Conservation (phyloP, 2,329 filamentous ascomycete genomes). For the Cyphellophora europaea region DNA sequence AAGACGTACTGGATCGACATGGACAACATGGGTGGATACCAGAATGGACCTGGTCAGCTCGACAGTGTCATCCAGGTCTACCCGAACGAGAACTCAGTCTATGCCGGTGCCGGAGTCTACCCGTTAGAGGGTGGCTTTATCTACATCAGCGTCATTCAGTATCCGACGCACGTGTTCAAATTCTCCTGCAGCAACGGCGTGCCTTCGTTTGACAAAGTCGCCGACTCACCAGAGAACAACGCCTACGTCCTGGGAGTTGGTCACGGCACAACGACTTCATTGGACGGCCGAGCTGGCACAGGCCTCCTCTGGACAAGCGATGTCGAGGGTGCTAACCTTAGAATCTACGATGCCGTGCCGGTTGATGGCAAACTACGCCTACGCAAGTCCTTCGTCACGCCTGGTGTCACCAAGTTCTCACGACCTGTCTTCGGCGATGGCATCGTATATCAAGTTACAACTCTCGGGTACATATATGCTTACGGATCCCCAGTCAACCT, state of each 20-base stretch:
- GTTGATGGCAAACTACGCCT: slow-evolving; percentile 16
- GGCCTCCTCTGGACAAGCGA: slow-evolving; percentile 22
- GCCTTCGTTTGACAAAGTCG: slow-evolving; percentile 25
- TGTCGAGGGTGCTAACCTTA: slow-evolving; percentile 20
- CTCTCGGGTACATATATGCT: slow-evolving; percentile 18
- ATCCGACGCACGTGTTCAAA: slow-evolving; percentile 24
- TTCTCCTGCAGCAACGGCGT: slow-evolving; percentile 23
- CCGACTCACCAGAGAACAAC: slow-evolving; percentile 21
- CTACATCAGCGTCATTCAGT: slow-evolving; percentile 26
- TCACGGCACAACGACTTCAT: slow-evolving; percentile 21
- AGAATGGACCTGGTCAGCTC: slow-evolving; percentile 26
- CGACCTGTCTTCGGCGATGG: slow-evolving; percentile 21
- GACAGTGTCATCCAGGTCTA: slow-evolving; percentile 31
- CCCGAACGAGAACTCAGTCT: slow-evolving; percentile 24
- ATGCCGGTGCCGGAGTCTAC: slow-evolving; percentile 31
- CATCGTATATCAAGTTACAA: slow-evolving; percentile 18
- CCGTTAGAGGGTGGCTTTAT: slow-evolving; percentile 35
- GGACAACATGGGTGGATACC: slow-evolving; percentile 34
- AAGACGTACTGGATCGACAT: slow-evolving; percentile 33
- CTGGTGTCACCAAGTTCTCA: slow-evolving; percentile 20
- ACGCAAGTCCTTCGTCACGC: slow-evolving; percentile 20
- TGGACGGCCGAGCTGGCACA: slow-evolving; percentile 18
- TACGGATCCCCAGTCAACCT: slow-evolving; percentile 32
- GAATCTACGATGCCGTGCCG: slow-evolving; percentile 21
- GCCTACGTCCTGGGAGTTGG: slow-evolving; percentile 26